A percentile compares a stretch with the other conserved stretches of the same genome.
These are phyloP conservation scores for Arthrinium phaeospermum DNA, from an alignment of 2,329 filamentous ascomycete species.

Conservation along the genomic window DNA sequence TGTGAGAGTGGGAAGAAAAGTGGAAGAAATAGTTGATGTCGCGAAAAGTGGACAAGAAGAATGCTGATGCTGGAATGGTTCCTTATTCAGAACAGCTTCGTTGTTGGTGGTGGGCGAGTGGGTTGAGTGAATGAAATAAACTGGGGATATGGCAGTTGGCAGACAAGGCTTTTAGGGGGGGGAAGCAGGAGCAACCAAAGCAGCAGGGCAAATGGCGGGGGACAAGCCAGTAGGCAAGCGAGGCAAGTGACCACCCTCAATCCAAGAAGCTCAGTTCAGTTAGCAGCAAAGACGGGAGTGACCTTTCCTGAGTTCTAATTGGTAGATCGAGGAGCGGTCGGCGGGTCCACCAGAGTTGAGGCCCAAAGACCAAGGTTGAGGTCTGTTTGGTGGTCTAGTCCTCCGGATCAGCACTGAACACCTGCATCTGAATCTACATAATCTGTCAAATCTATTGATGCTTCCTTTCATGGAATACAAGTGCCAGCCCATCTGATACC, in stretches of 20 bases:
- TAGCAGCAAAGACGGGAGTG: not conserved
- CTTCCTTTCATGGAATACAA: not conserved
- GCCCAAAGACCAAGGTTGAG: not conserved
- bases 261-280: not conserved
- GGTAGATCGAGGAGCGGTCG: not conserved
- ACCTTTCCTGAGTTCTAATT: not conserved
- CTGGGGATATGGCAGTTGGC: conserved; percentile 9
- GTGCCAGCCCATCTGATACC: not conserved
- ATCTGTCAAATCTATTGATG: too few relatives aligned
- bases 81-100: conserved; percentile 5
- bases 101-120: conserved; percentile 3
- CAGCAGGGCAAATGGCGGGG: not conserved
- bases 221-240: not conserved
- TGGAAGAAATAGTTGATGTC: conserved; percentile 19
- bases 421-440: too few relatives aligned
- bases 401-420: not conserved
- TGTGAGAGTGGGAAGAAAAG: conserved; percentile 26
- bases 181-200: not conserved
- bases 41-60: conserved; percentile 12
- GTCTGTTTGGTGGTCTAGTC: not conserved
- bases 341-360: not conserved
- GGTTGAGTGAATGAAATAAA: conserved; percentile 11
- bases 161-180: conserved; percentile 4
- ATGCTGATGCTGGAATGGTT: not conserved
- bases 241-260: not conserved